Base-by-base conservation (phyloP, 2,329 filamentous ascomycete species). In the Aureobasidium uvarum region DNA sequence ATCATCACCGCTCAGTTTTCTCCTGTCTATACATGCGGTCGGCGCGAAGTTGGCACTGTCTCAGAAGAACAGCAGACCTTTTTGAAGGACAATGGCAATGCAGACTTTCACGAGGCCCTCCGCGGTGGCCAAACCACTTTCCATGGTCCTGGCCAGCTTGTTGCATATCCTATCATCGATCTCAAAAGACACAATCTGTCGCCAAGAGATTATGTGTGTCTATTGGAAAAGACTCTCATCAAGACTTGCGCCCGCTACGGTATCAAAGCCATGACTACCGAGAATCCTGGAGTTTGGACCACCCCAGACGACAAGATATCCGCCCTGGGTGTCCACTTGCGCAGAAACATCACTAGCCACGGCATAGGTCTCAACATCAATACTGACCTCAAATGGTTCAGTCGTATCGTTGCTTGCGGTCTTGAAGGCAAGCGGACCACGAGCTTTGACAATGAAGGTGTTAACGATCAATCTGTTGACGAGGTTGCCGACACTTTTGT, bases 81-180 rank as follows among this genome's bases (percentile, higher is more conserved):
- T 69, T 71, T 81, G 39, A 71, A 77, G 52, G 69, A 73, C 38
- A 66, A 74, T 38, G 79, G 79, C 41, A 70, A 74, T 31, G 89
- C 89, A 3, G 80, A 84, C n/a, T 86, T 95, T 71, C 77, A 85
- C 50, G 83, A 87, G 71, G 89, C 91, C 16, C 84, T 87, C n/a
- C 87, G 95, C 64, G 95, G 95, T 67, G 95, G 95, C 0, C 87
- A 96, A 69, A 93, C 91, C 0, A 98, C 95, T 2, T 98, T 96
- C 79, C 95, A 99, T 75, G 95, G 94, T 0, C 95, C 94, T 0
- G 94, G 94, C 0, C 95, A 99, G 76, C 79, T 96, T 56, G 90
- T 97, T 41, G 86, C 93, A n/a, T 99, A 96, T 81, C 92, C 94
- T 3, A 86, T 97, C 59, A 76, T 96, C n/a, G 92, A 96, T 75